Evolutionary conservation across 768 basidiomycete genomes (phyloP).

Genomic region (Rhodotorula toruloides): DNA sequence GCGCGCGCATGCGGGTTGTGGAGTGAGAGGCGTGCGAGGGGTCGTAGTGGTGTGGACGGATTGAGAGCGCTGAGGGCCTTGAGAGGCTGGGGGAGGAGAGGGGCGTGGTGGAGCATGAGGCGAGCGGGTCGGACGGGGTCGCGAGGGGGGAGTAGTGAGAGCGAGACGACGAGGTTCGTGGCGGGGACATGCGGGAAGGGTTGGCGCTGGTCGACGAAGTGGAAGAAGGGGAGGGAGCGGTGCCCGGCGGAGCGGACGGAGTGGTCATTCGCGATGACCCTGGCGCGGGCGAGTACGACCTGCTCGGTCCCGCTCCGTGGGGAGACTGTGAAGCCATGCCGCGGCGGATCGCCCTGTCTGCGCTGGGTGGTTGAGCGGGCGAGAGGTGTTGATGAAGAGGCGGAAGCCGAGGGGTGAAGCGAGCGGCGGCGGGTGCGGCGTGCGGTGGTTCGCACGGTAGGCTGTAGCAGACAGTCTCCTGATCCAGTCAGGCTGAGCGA

Average conservation of each 20-base stretch:
- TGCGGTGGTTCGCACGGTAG: too few species aligned
- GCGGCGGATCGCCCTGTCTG: not conserved
- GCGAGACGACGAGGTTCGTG: too few species aligned
- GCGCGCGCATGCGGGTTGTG: conserved; percentile 24
- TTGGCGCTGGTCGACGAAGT: not conserved
- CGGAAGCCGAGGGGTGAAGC: too few species aligned
- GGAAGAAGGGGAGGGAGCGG: not conserved
- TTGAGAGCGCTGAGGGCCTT: conserved; percentile 17
- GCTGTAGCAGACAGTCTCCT: too few species aligned
- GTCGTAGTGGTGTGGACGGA: conserved; percentile 2
- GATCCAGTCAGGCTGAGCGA: too few species aligned
- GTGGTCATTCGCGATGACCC: not conserved
- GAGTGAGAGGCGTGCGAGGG: too few species aligned
- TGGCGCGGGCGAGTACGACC: not conserved
- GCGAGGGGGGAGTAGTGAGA: too few species aligned
- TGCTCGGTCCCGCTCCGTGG: not conserved
- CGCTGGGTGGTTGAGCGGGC: not conserved
- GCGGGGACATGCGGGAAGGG: not conserved
- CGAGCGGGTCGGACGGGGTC: too few species aligned
- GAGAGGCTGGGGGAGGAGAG: not conserved
- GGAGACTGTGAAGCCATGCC: not conserved
- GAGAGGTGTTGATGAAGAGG: not conserved
- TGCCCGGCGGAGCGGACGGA: not conserved
- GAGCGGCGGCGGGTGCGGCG: too few species aligned
- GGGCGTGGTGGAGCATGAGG: not conserved